Conservation (phyloP, 106 monocot species). For the Alisma plantagoaquatica region DNA sequence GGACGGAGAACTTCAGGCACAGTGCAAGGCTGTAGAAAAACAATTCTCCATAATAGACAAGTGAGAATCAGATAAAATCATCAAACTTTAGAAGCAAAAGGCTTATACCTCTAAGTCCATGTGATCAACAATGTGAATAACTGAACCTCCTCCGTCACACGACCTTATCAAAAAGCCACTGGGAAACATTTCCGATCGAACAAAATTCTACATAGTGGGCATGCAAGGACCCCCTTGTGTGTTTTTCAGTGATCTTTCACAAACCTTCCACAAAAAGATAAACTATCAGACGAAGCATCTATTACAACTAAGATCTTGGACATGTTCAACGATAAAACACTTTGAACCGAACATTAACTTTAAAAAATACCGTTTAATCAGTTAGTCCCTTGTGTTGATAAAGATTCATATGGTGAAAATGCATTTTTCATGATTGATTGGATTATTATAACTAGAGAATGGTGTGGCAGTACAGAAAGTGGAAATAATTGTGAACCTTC, state of each 20-base stretch:
- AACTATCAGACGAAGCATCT: not conserved
- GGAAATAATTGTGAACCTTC: no score
- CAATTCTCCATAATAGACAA: slow-evolving; percentile 1
- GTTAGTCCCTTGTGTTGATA: no score
- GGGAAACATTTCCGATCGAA: slow-evolving; percentile 58
- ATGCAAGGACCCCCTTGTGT: slow-evolving; percentile 57
- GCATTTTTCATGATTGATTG: no score
- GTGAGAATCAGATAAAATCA: slow-evolving; percentile 1
- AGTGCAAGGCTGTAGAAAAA: slow-evolving; percentile 71
- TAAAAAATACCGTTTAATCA: no score
- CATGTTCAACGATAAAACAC: no score
- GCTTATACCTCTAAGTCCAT: slow-evolving; percentile 48
- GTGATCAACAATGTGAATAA: slow-evolving; percentile 77
- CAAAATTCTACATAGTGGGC: slow-evolving; percentile 46
- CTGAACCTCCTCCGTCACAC: slow-evolving; percentile 58
- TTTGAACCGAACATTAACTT: no score
- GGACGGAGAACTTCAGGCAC: slow-evolving; percentile 64
- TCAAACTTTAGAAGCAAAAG: not conserved
- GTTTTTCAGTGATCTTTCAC: slow-evolving; percentile 62
- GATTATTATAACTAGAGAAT: no score
- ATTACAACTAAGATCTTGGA: no score
- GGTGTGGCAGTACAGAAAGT: no score
- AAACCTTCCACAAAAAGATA: slow-evolving; percentile 27
- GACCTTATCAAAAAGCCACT: slow-evolving; percentile 65
- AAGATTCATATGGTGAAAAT: no score